phyloP scores from a whole-genome alignment of 495 filamentous ascomycete species.

The Penicillium chermesinum region DNA sequence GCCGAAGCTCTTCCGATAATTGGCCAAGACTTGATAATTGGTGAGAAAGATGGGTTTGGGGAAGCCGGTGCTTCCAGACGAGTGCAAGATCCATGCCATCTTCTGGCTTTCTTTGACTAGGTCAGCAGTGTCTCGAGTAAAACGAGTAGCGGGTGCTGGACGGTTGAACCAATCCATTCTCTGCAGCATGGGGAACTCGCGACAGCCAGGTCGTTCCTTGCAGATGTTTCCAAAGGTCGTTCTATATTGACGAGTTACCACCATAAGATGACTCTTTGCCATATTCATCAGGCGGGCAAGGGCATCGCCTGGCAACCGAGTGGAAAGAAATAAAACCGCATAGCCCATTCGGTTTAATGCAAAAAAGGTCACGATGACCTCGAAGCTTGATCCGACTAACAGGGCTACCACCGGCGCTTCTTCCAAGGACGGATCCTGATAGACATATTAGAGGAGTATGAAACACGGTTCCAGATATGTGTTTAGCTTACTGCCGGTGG shows the following conservation, averaged over 20 bases:
- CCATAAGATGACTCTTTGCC: conserved; percentile 37
- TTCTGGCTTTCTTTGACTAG: conserved; percentile 28
- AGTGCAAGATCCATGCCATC: conserved; percentile 49
- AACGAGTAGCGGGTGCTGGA: conserved; percentile 6
- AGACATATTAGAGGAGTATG: not conserved
- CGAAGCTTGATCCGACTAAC: conserved; percentile 48
- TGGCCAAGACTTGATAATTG: conserved; percentile 35
- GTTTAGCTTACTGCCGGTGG: conserved; percentile 14
- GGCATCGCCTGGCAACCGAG: conserved; percentile 47
- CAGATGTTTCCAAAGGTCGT: conserved; percentile 18
- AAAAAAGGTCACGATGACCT: conserved; percentile 50
- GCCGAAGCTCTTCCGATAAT: conserved; percentile 26
- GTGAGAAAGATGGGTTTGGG: conserved; percentile 49
- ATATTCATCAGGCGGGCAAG: conserved; percentile 44
- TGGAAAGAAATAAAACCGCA: conserved; percentile 51
- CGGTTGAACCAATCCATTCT: conserved; percentile 20
- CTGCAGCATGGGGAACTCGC: conserved; percentile 7
- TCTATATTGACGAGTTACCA: conserved; percentile 18
- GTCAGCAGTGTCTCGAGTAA: conserved; percentile 13
- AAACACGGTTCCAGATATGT: not conserved
- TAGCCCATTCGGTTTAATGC: conserved; percentile 53
- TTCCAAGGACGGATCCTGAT: conserved; percentile 15
- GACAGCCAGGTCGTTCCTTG: conserved; percentile 9
- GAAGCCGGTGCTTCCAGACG: conserved; percentile 55
- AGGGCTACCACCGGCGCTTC: conserved; percentile 42